Conservation (phyloP, 139 green algal species). For the Micromonas commoda region DNA sequence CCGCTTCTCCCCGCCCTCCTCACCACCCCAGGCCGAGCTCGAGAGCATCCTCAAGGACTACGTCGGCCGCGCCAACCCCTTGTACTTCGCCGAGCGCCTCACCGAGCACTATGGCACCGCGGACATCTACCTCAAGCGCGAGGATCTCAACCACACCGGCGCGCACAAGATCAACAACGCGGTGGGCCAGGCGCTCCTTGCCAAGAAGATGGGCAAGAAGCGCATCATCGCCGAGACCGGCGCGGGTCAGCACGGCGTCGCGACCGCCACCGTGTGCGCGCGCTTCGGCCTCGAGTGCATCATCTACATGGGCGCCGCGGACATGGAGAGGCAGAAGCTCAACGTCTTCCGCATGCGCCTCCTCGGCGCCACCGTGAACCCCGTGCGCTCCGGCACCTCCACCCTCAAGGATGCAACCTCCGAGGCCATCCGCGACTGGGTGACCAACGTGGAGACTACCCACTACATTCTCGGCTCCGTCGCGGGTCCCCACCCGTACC, state of each 20-base stretch:
- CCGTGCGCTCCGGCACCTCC: conserved; percentile 80
- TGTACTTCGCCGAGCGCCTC: conserved; percentile 92
- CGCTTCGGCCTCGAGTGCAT: conserved; percentile 90
- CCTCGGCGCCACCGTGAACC: conserved; percentile 82
- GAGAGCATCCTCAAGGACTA: conserved; percentile 86
- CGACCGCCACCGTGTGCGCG: conserved; percentile 94
- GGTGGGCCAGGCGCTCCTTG: conserved; percentile 88
- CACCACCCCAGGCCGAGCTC: conserved; percentile 68
- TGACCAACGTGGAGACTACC: conserved; percentile 98
- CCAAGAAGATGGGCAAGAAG: conserved; percentile 87
- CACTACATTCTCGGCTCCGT: conserved; percentile 98
- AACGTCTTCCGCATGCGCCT: conserved; percentile 99
- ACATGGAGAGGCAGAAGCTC: conserved; percentile 94
- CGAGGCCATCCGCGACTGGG: conserved; percentile 98
- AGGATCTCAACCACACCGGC: conserved; percentile 98
- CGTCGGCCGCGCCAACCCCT: conserved; percentile 81
- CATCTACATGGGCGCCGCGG: conserved; percentile 97
- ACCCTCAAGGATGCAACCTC: conserved; percentile 97
- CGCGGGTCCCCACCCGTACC: conserved; percentile 95
- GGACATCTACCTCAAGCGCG: conserved; percentile 95
- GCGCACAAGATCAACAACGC: conserved; percentile 99
- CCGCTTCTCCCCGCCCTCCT: no score
- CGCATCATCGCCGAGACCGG: conserved; percentile 98
- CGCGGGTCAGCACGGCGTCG: conserved; percentile 95
- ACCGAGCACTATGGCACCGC: conserved; percentile 67